These are phyloP conservation scores for Taphrina wiesneri DNA, from an alignment of 1,139 yeast genomes.

Conservation along the genomic window DNA sequence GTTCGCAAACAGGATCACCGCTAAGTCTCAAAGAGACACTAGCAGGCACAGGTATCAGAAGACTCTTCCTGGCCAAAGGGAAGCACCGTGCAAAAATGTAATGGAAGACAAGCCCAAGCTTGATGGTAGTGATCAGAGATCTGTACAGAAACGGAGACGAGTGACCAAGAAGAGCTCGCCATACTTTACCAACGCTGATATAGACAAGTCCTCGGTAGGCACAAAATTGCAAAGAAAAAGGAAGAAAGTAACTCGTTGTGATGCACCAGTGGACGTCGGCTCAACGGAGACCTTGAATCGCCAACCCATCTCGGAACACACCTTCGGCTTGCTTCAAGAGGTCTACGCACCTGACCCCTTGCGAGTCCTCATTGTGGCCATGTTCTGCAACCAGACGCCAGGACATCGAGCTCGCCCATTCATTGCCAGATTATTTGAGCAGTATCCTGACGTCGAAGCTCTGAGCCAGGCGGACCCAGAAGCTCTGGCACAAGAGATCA, in stretches of 20 bases:
- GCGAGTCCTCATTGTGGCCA: conserved; percentile 15
- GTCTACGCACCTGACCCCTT: conserved; percentile 9
- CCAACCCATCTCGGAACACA: not conserved
- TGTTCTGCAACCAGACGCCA: conserved; percentile 22
- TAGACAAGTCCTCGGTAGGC: not conserved
- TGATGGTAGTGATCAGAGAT: not conserved
- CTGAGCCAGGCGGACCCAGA: not conserved
- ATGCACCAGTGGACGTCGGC: not conserved
- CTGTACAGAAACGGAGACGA: not conserved
- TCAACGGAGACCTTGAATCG: not conserved
- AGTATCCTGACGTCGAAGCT: conserved; percentile 9
- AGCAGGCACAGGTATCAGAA: too few species aligned
- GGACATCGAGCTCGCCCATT: conserved; percentile 11
- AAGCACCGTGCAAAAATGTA: too few species aligned
- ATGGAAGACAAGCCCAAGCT: not conserved
- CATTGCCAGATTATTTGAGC: not conserved
- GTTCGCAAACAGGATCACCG: too few species aligned
- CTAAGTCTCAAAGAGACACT: not conserved
- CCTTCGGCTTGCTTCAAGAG: conserved; percentile 6
- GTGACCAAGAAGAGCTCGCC: not conserved
- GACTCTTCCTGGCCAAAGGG: too few species aligned
- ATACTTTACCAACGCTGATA: not conserved
- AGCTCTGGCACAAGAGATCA: not conserved
- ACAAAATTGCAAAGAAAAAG: not conserved
- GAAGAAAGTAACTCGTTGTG: not conserved